A percentile compares a stretch with the other conserved stretches of the same genome.
These are phyloP conservation scores for Gentiana dahurica DNA, from an alignment of 257 asterid genomes.

Conservation along the genomic window DNA sequence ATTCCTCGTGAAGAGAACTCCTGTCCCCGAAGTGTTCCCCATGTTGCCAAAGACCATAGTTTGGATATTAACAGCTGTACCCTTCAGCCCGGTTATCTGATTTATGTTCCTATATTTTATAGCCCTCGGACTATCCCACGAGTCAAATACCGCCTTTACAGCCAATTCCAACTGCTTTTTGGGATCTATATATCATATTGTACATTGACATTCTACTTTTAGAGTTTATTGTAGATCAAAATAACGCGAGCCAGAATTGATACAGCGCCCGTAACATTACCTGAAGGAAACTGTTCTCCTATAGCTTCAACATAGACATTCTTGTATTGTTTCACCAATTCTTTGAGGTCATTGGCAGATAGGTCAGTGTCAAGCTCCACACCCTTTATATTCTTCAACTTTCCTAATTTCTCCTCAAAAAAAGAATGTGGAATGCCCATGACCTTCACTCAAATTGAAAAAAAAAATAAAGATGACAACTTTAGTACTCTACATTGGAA, in stretches of 20 bases:
- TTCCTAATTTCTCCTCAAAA: constrained; percentile 72
- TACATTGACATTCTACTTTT: too few relatives aligned
- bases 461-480: background rate
- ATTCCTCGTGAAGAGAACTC: constrained; percentile 89
- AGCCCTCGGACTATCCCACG: constrained; percentile 97
- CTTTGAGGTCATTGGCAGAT: constrained; percentile 75
- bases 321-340: constrained; percentile 80
- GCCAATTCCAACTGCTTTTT: constrained; percentile 79
- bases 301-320: constrained; percentile 58
- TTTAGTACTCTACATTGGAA: too few relatives aligned
- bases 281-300: constrained; percentile 86
- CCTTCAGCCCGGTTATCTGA: constrained; percentile 79
- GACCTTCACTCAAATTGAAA: constrained; percentile 37
- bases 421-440: constrained; percentile 79
- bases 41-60: constrained; percentile 98
- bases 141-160: constrained; percentile 76
- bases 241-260: too few relatives aligned
- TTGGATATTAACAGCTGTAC: constrained; percentile 95
- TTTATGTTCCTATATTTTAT: constrained; percentile 71
- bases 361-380: constrained; percentile 68
- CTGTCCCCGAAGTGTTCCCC: constrained; percentile 97
- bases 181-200: constrained; percentile 39
- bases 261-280: constrained; percentile 14
- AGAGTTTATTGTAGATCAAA: too few relatives aligned
- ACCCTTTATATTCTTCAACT: constrained; percentile 44